A percentile compares a stretch with the other conserved stretches of the same genome.
phyloP scores from a whole-genome alignment of 345 rosid species.

The Noccaea caerulescens region DNA sequence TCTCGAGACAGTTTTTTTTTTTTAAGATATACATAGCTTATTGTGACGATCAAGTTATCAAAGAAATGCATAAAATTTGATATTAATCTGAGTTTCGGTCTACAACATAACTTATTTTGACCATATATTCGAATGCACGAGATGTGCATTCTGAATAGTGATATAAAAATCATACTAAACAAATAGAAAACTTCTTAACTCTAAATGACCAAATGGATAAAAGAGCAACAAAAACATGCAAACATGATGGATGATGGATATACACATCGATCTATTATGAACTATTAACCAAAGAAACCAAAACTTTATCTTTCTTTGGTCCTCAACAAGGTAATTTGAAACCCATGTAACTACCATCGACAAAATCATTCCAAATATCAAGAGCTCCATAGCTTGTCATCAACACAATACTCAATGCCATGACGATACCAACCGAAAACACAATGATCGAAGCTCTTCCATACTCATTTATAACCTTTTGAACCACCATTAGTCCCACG shows the following conservation, averaged over 20 bases:
- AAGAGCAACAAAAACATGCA: slow-evolving; percentile 23
- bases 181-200: neutral
- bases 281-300: slow-evolving; percentile 33
- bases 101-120: slow-evolving; percentile 15
- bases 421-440: slow-evolving; percentile 74
- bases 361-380: slow-evolving; percentile 64
- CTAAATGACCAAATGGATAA: slow-evolving; percentile 10
- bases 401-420: slow-evolving; percentile 77
- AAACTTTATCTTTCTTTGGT: slow-evolving; percentile 17
- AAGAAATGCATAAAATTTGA: neutral
- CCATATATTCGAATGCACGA: slow-evolving; percentile 47
- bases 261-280: slow-evolving; percentile 17
- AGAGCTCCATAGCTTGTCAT: slow-evolving; percentile 76
- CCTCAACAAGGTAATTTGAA: slow-evolving; percentile 70
- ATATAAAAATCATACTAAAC: slow-evolving; percentile 9
- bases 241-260: slow-evolving; percentile 15
- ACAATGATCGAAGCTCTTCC: slow-evolving; percentile 89
- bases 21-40: neutral
- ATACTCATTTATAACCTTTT: slow-evolving; percentile 54
- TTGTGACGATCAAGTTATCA: neutral
- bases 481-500: slow-evolving; percentile 69
- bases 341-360: slow-evolving; percentile 70
- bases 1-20: too few relatives aligned
- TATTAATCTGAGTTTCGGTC: neutral
- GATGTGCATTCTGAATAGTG: slow-evolving; percentile 42